Conservation (phyloP, 345 rosid species). For the Lepidium sativum region DNA sequence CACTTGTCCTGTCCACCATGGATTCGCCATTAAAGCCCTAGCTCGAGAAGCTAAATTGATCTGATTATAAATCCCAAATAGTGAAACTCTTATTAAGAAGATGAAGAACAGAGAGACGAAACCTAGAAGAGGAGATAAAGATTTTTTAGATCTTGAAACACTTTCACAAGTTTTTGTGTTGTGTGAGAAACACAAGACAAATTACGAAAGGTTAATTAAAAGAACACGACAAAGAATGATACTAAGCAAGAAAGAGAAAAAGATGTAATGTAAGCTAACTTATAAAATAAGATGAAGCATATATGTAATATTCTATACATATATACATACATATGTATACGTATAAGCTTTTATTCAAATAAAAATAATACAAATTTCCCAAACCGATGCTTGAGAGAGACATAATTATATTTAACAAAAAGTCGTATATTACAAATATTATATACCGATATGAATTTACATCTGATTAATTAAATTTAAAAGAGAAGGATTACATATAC, state of each 20-base stretch:
- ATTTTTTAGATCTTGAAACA: constrained; percentile 25
- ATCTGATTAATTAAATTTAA: too few species aligned
- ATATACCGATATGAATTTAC: too few species aligned
- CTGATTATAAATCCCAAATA: not conserved
- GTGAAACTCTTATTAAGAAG: constrained; percentile 7
- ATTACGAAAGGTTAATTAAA: constrained; percentile 15
- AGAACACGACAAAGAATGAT: constrained; percentile 32
- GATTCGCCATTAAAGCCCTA: constrained; percentile 53
- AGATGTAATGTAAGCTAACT: constrained; percentile 25
- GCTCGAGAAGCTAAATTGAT: not conserved
- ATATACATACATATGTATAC: not conserved
- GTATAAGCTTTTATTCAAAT: not conserved
- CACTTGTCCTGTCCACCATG: constrained; percentile 64
- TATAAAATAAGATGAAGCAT: constrained; percentile 20
- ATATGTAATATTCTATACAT: not conserved
- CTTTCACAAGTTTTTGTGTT: constrained; percentile 27
- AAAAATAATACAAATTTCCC: not conserved
- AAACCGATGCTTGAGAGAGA: constrained; percentile 9
- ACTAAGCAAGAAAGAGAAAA: constrained; percentile 25
- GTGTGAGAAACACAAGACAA: constrained; percentile 22
- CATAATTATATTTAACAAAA: not conserved
- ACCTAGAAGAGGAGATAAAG: constrained; percentile 6
- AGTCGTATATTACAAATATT: not conserved
- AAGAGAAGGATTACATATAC: too few species aligned
- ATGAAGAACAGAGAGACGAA: not conserved